phyloP scores from a whole-genome alignment of 1,284 basidiomycete species.

The Melampsora larici-populina region DNA sequence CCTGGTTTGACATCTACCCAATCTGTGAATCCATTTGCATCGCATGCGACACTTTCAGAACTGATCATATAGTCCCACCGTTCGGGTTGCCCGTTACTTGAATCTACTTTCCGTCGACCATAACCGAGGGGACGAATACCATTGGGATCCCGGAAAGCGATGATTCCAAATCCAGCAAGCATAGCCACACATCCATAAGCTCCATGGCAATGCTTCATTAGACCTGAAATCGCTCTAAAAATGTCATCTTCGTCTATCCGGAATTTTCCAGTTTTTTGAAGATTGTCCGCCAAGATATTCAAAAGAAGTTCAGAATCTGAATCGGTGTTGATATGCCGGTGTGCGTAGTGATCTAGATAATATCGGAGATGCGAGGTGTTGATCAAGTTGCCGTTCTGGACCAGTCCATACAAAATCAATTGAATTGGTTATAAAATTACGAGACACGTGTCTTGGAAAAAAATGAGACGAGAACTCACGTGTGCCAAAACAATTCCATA shows the following conservation, averaged over 20 bases:
- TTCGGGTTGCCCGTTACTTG: conserved; percentile 43
- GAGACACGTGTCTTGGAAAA: not conserved
- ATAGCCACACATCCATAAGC: conserved; percentile 97
- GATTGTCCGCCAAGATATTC: conserved; percentile 95
- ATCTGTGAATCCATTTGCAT: conserved; percentile 81
- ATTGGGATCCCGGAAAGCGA: conserved; percentile 98
- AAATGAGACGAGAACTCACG: conserved; percentile 60
- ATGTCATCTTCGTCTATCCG: conserved; percentile 99
- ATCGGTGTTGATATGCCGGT: conserved; percentile 97
- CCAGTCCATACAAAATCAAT: not conserved
- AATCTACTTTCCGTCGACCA: conserved; percentile 62
- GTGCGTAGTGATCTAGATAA: conserved; percentile 92
- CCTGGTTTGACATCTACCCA: conserved; percentile 94
- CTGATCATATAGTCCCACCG: conserved; percentile 79
- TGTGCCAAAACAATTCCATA: conserved; percentile 98
- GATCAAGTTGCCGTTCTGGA: conserved; percentile 95
- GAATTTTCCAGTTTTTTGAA: conserved; percentile 98
- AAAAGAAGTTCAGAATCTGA: conserved; percentile 96
- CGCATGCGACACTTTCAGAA: conserved; percentile 93
- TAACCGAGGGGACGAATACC: conserved; percentile 90
- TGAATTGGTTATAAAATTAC: not conserved
- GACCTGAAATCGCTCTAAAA: conserved; percentile 83
- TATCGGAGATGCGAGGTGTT: conserved; percentile 81
- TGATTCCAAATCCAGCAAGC: conserved; percentile 97
- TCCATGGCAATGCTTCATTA: conserved; percentile 84